A percentile compares a stretch with the other conserved stretches of the same genome.
These are phyloP conservation scores for Phaseolus coccineus DNA, from an alignment of 331 rosid genomes.

Conservation along the genomic window DNA sequence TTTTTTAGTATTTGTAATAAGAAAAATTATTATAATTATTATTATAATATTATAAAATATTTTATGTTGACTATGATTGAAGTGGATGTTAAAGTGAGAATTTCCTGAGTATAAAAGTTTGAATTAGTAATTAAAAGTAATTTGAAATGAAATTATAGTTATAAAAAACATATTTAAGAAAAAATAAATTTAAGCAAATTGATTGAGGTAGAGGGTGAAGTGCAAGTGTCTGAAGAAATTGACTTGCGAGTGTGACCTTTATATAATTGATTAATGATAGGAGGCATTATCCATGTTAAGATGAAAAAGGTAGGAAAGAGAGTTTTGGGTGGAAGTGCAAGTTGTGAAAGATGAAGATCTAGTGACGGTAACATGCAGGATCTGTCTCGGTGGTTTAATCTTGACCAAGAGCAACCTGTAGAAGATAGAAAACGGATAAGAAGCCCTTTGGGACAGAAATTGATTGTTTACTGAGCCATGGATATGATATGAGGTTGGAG, in stretches of 20 bases:
- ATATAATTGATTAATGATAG: background rate
- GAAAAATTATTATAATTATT: no score
- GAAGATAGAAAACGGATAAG: conserved; percentile 46
- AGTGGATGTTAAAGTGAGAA: no score
- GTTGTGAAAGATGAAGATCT: conserved; percentile 46
- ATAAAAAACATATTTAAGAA: no score
- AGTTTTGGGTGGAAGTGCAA: conserved; percentile 43
- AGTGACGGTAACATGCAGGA: conserved; percentile 35
- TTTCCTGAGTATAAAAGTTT: no score
- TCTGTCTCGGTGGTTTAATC: conserved; percentile 47
- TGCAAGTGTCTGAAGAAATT: background rate
- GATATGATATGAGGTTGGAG: conserved; percentile 47
- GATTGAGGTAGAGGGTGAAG: background rate
- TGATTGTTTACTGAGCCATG: conserved; percentile 12
- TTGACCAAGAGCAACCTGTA: conserved; percentile 43
- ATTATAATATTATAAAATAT: no score
- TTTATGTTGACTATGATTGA: no score
- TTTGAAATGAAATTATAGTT: no score
- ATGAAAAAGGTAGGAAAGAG: conserved; percentile 17
- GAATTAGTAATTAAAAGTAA: no score
- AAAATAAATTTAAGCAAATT: no score
- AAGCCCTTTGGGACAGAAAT: conserved; percentile 22
- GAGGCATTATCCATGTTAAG: background rate
- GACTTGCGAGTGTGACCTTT: background rate
- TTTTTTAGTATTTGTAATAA: no score